Percentiles rank a stretch among this genome's conserved stretches.
Conservation (phyloP, 441 rosid genomes). For the Gossypium lobatum region DNA sequence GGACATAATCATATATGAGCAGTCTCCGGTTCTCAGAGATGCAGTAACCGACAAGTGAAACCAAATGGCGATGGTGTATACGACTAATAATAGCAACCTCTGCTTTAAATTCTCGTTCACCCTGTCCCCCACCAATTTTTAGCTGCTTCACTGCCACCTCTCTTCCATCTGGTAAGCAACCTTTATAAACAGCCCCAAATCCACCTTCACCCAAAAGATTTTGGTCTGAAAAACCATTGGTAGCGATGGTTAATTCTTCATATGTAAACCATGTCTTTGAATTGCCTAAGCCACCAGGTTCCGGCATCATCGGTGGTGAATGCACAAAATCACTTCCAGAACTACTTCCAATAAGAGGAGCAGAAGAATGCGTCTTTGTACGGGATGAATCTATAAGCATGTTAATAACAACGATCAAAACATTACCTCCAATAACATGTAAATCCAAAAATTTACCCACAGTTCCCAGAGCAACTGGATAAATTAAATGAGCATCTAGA, state of each 20-base stretch:
- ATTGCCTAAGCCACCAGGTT: conserved; percentile 60
- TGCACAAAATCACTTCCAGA: conserved; percentile 36
- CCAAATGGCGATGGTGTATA: conserved; percentile 87
- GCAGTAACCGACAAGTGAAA: conserved; percentile 90
- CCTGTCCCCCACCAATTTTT: conserved; percentile 76
- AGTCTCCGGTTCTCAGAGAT: conserved; percentile 56
- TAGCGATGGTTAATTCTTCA: conserved; percentile 68
- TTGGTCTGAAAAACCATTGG: conserved; percentile 62
- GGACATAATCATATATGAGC: conserved; percentile 77
- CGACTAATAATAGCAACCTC: conserved; percentile 91
- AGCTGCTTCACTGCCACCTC: conserved; percentile 85
- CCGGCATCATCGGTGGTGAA: conserved; percentile 34
- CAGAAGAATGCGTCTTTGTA: conserved; percentile 47
- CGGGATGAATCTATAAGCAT: conserved; percentile 41
- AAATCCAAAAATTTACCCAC: neutral
- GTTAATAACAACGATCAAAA: neutral
- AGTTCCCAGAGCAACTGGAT: neutral
- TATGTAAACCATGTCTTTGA: conserved; percentile 58
- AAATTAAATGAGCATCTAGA: neutral
- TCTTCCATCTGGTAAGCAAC: conserved; percentile 62
- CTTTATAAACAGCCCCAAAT: conserved; percentile 83
- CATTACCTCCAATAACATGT: neutral
- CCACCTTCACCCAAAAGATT: conserved; percentile 90
- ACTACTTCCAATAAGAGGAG: conserved; percentile 55
- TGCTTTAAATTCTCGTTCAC: conserved; percentile 89